Evolutionary conservation across 116 monocot genomes (phyloP), one percentile per base, ranked within the genome.

Genomic region (Dioscorea cayenensis): DNA sequence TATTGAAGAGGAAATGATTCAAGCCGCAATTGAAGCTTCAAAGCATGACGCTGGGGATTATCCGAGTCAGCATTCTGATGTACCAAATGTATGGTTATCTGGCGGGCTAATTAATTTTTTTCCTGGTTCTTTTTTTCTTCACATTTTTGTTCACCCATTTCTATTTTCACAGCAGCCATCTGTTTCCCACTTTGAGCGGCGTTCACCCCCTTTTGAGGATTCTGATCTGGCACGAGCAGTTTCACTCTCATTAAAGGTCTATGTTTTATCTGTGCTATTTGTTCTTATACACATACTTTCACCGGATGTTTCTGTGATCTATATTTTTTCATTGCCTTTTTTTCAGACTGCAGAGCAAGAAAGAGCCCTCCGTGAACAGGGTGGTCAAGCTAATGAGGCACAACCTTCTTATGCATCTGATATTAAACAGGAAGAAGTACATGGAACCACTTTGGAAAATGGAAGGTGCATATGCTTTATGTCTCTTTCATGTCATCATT

Each of bases 1-100:
- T 65, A 90, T 93, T 60, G 97, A 97, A 82, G 93, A 97, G 70
- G 85, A 97, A 84, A 97, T 97, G 97, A 84, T 97, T 48, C 82
- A 60, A 71, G 97, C 97, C 65, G 97, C 90, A 62, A 97, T 93
- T 74, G 90, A 97, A 76, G 97, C 97, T 73, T 97, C 97, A 70
- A 92, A 88, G 77, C 66, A 72, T 66, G 97, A 93, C 5, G 75
- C 83, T 55, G 75, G 78, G 75, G 75, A 65, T 51, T 63, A 77
- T 77, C 21, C 62, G 59, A 83, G 60, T 37, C 65, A 66, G 37
- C 70, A 72, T 27, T 74, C 82, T 75, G 70, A 78, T 79, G 73
- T 70, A 65, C 64, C 78, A 35, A 62, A 79, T 82, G 82, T 87
- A 91, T 29, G 73, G 7, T 49, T 14, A 63, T 61, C 17, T 22